These are phyloP conservation scores for Backusella sp. DNA, from an alignment of 192 early-diverging fungal genomes.

Conservation along the genomic window DNA sequence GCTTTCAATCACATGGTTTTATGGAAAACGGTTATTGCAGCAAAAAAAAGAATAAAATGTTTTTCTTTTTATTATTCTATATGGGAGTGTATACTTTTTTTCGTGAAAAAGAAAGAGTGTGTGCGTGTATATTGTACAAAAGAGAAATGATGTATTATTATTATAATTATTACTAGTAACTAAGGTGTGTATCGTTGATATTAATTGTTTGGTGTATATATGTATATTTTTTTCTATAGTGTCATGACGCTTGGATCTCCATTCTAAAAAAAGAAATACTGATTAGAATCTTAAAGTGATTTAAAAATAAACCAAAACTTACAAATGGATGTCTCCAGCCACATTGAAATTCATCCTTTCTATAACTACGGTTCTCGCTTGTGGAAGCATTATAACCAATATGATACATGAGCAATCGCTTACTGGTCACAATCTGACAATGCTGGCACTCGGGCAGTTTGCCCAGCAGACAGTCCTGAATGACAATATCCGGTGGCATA, in stretches of 20 bases:
- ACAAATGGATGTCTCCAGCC: constrained; percentile 56
- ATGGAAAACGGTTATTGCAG: not conserved
- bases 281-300: not conserved
- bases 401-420: constrained; percentile 46
- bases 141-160: not conserved
- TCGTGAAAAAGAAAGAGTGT: not conserved
- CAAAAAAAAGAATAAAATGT: not conserved
- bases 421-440: constrained; percentile 44
- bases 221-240: constrained; percentile 5
- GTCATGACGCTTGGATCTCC: constrained; percentile 33
- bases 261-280: constrained; percentile 18
- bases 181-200: not conserved
- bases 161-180: not conserved
- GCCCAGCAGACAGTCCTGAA: constrained; percentile 53
- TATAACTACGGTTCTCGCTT: constrained; percentile 43
- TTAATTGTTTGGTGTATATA: not conserved
- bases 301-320: constrained; percentile 24
- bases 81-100: not conserved
- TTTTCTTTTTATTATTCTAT: not conserved
- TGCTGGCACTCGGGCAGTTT: constrained; percentile 41
- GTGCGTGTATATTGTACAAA: not conserved
- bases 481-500: constrained; percentile 47
- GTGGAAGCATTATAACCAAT: constrained; percentile 54
- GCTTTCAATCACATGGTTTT: not conserved
- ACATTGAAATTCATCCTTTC: constrained; percentile 52